Base-by-base conservation (phyloP, 192 early-diverging fungal genomes). In the Linnemannia hyalina region DNA sequence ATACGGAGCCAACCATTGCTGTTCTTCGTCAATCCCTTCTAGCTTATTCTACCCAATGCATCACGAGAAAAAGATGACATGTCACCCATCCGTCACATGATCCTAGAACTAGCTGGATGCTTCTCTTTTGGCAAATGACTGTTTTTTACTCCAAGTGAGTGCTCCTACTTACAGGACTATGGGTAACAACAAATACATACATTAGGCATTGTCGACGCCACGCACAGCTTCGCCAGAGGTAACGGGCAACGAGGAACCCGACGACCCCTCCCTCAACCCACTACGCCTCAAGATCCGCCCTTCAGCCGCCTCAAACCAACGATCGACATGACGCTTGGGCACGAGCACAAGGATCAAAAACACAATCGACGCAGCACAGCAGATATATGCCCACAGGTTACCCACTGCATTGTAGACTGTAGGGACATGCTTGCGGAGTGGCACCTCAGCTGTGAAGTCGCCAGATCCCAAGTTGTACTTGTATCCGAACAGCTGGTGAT, bases 401-500 rank as follows among this genome's bases (percentile, higher is more conserved):
- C 80, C 84, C 26, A 76, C 79, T 18, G 68, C 68, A 29, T n/a
- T 81, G 54, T 78, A 86, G 6, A 86, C 55, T 1, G 84, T 86
- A 18, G 68, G 13, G n/a, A 86, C 84, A 78, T 86, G 79, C 20
- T 74, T 73, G 18, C 80, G 83, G 18, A 85, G 57, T 26, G 83
- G 83, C 8, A 85, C 35, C 22, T 85, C 83, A n/a, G 75, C 78
- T 13, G 68, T 80, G 71, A 85, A 85, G 8, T 74, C 73, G 20
- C 83, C 83, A 16, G 76, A 68, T 29, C 84, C 84, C 15, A 86
- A 41, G 23, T 78, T 77, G 16, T 86, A 68, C 35, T 77, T 80
- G 75, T 86, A 86, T 26, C 84, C 84, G 55, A 78, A 81, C 16
- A 77, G 54, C n/a, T 87, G 85, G 41, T 81, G 84, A 15, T 87